Evolutionary conservation across 2,329 filamentous ascomycete species (phyloP).

Genomic region (Chaetomiaceae sp.): DNA sequence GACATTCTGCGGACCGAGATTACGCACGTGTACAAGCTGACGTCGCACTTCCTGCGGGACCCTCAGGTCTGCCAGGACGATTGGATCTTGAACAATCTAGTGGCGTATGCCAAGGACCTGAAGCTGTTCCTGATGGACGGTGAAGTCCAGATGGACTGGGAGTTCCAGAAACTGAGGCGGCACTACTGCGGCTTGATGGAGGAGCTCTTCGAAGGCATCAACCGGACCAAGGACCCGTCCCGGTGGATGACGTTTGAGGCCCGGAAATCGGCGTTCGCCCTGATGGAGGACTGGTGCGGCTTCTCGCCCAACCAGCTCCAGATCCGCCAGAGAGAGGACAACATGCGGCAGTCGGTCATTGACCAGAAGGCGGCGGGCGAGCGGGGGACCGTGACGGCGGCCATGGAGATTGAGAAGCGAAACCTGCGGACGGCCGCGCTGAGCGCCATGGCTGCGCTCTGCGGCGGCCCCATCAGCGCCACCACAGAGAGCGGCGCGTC

Average conservation of each 20-base stretch:
- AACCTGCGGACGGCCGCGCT: slow-evolving; percentile 86
- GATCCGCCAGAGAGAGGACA: slow-evolving; percentile 76
- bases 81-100: slow-evolving; percentile 84
- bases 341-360: slow-evolving; percentile 79
- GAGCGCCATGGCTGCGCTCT: slow-evolving; percentile 92
- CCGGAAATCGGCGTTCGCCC: slow-evolving; percentile 85
- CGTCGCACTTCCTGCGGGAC: slow-evolving; percentile 79
- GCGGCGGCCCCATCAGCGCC: slow-evolving; percentile 78
- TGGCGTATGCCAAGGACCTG: slow-evolving; percentile 85
- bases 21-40: slow-evolving; percentile 92
- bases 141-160: slow-evolving; percentile 91
- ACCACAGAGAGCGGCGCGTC: slow-evolving; percentile 83
- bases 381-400: slow-evolving; percentile 73
- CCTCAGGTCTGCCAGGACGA: slow-evolving; percentile 78
- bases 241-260: slow-evolving; percentile 98
- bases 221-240: slow-evolving; percentile 75
- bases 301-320: slow-evolving; percentile 88
- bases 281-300: slow-evolving; percentile 99
- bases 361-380: slow-evolving; percentile 73
- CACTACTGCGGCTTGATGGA: slow-evolving; percentile 95
- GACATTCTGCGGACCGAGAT: slow-evolving; percentile 89
- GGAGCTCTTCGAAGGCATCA: slow-evolving; percentile 87
- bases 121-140: slow-evolving; percentile 93
- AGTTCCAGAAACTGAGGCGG: slow-evolving; percentile 83
- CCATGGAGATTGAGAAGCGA: slow-evolving; percentile 95